Evolutionary conservation across 2,329 filamentous ascomycete genomes (phyloP).

Genomic region (Stemphylium lycopersici): DNA sequence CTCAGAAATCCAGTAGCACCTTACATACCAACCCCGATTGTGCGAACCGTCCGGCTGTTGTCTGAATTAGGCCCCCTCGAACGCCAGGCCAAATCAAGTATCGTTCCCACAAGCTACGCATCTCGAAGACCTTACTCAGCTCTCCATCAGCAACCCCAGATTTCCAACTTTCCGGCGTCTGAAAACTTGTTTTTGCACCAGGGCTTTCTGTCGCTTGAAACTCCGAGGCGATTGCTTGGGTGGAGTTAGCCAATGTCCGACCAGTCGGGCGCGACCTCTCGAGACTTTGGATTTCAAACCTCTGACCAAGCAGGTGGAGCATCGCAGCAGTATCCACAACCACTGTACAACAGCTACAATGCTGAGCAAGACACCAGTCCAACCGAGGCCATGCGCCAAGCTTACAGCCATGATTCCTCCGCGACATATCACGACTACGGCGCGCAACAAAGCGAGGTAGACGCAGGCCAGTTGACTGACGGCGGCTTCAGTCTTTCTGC

Average conservation of each 20-base stretch:
- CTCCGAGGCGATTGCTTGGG: constrained; percentile 15
- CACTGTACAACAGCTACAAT: constrained; percentile 33
- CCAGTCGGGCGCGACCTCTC: constrained; percentile 27
- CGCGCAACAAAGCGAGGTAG: constrained; percentile 26
- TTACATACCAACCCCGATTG: background rate
- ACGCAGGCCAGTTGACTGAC: constrained; percentile 23
- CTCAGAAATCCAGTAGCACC: background rate
- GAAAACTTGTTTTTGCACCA: constrained; percentile 1
- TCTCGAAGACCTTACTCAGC: constrained; percentile 13
- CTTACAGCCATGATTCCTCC: constrained; percentile 22
- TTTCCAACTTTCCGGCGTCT: background rate
- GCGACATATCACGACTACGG: constrained; percentile 27
- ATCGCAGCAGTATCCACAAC: constrained; percentile 26
- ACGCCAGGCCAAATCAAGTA: constrained; percentile 1
- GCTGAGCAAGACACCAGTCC: constrained; percentile 33
- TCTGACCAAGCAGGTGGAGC: constrained; percentile 40
- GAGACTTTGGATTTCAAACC: constrained; percentile 42
- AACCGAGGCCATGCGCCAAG: constrained; percentile 23
- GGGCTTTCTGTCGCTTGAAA: constrained; percentile 16
- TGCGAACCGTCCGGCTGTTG: background rate
- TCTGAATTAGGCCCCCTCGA: background rate
- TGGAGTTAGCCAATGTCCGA: constrained; percentile 39
- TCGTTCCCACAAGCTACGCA: background rate
- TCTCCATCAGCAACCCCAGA: constrained; percentile 6
- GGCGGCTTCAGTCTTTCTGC: constrained; percentile 32